phyloP scores from a whole-genome alignment of 768 basidiomycete species.

The Neoboletus magnificus region DNA sequence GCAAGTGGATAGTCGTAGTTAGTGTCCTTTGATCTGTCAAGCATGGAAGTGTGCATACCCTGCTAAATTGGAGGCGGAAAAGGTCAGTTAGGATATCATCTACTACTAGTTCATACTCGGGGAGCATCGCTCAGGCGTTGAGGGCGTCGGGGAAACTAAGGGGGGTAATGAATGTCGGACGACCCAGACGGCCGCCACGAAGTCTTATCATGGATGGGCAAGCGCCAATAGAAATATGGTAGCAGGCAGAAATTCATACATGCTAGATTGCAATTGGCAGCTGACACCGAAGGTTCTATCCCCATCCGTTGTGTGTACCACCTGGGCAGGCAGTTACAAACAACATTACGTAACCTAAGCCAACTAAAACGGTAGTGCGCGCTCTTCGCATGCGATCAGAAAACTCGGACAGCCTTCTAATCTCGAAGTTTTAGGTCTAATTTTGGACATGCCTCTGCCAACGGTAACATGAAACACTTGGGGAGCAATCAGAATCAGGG shows the following conservation, averaged over 20 bases:
- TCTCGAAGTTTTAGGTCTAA: not conserved
- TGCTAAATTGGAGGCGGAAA: conserved; percentile 18
- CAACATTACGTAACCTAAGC: not conserved
- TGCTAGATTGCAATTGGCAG: not conserved
- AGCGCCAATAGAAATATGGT: not conserved
- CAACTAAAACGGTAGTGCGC: not conserved
- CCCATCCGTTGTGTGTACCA: not conserved
- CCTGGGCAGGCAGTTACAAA: no score
- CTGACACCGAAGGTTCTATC: not conserved
- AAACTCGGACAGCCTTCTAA: not conserved
- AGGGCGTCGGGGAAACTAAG: not conserved
- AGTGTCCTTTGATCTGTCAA: not conserved
- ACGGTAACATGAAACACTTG: no score
- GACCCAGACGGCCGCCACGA: not conserved
- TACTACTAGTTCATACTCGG: not conserved
- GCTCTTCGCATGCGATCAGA: not conserved
- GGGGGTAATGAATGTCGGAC: no score
- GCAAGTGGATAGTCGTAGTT: not conserved
- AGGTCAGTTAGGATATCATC: conserved; percentile 9
- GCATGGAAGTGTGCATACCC: conserved; percentile 7
- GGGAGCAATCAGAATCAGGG: no score
- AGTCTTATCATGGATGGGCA: not conserved
- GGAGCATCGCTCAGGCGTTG: conserved; percentile 5
- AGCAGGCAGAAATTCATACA: not conserved
- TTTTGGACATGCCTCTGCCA: no score